Evolutionary conservation across 495 filamentous ascomycete species (phyloP).

Genomic region (Usnea hakonensis): DNA sequence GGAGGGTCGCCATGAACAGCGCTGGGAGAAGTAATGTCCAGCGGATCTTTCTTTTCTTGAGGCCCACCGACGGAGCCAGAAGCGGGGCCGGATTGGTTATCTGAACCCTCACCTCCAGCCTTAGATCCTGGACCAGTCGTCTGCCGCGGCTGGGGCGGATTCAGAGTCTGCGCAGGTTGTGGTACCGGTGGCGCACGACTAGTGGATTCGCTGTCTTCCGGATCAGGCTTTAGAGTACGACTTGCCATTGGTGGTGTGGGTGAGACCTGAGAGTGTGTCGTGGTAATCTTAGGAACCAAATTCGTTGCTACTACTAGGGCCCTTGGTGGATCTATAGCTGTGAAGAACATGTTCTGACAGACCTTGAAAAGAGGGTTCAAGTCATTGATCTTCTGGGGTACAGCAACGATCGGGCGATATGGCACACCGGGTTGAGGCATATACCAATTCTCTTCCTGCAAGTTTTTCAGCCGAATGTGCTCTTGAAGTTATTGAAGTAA

Average conservation of each 20-base stretch:
- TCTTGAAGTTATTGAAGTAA: background rate
- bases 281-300: background rate
- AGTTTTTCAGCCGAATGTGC: background rate
- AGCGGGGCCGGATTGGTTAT: no score
- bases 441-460: conserved; percentile 9
- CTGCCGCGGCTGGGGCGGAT: background rate
- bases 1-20: no score
- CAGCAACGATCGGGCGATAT: conserved; percentile 1
- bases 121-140: background rate
- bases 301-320: background rate
- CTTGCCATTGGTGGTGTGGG: background rate
- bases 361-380: background rate
- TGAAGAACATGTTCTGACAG: background rate
- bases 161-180: background rate
- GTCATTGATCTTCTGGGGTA: conserved; percentile 1
- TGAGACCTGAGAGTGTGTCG: background rate
- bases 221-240: background rate
- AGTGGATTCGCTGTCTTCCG: background rate
- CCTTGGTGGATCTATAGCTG: conserved; percentile 1
- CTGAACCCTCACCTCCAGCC: no score
- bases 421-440: background rate
- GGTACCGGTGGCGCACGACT: background rate
- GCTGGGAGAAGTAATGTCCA: no score
- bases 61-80: no score
- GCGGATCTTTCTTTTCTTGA: no score